Conservation (phyloP, 768 basidiomycete species). For the Phanerochaete carnosa region DNA sequence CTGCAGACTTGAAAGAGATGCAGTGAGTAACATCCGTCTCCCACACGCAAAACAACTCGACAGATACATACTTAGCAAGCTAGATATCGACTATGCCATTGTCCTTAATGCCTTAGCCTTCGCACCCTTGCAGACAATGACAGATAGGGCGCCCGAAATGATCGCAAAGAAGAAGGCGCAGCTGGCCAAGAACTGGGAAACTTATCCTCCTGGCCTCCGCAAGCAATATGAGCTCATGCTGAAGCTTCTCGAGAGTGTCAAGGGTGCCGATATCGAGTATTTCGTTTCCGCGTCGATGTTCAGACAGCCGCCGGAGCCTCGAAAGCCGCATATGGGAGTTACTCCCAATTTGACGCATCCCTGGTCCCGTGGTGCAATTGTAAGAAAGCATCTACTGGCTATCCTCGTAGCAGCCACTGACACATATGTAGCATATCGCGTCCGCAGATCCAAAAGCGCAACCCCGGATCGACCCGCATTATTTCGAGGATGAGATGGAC, state of each 20-base stretch:
- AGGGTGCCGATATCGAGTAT: background rate
- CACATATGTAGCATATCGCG: conserved; percentile 12
- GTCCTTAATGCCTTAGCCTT: background rate
- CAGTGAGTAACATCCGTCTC: background rate
- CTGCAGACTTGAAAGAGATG: background rate
- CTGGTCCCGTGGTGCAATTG: conserved; percentile 21
- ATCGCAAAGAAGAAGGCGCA: background rate
- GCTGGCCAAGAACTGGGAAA: background rate
- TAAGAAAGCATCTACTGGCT: background rate
- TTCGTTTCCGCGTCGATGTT: background rate
- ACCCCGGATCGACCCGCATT: conserved; percentile 26
- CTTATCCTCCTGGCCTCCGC: conserved; percentile 13
- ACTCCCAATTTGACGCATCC: conserved; percentile 11
- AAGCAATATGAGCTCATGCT: conserved; percentile 24
- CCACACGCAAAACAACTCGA: background rate
- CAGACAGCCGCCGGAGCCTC: background rate
- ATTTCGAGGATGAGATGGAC: conserved; percentile 20
- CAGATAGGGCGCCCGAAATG: background rate
- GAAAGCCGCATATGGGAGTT: conserved; percentile 5
- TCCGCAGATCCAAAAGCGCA: conserved; percentile 20
- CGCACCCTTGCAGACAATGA: background rate
- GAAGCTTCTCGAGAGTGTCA: background rate
- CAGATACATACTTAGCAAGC: background rate
- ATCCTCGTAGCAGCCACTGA: background rate
- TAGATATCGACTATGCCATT: background rate